Conservation (phyloP, 495 filamentous ascomycete genomes). For the Lasiosphaeris hirsuta region DNA sequence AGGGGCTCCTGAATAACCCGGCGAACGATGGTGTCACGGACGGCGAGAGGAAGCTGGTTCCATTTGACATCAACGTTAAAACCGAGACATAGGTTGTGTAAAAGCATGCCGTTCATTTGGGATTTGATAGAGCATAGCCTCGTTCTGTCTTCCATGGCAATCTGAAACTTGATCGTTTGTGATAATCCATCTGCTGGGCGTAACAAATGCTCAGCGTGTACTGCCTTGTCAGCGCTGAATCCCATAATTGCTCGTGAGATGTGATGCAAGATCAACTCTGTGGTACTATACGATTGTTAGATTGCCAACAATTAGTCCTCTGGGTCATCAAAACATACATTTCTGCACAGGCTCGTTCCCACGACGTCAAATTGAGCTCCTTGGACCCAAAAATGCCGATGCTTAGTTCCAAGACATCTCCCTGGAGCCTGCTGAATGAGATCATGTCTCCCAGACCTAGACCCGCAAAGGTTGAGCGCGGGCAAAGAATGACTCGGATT, state of each 20-base stretch:
- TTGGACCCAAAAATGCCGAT: slow-evolving; percentile 8
- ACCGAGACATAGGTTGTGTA: slow-evolving; percentile 21
- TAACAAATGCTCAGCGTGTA: slow-evolving; percentile 15
- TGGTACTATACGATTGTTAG: not conserved
- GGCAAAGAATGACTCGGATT: slow-evolving; percentile 8
- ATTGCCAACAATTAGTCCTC: not conserved
- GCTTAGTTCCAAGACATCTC: slow-evolving; percentile 4
- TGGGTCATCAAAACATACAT: not conserved
- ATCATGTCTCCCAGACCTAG: slow-evolving; percentile 7
- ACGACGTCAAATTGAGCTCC: not conserved
- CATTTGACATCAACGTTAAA: slow-evolving; percentile 20
- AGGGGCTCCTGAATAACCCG: slow-evolving; percentile 10
- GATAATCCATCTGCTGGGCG: slow-evolving; percentile 3
- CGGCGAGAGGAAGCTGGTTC: slow-evolving; percentile 7
- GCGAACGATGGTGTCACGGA: slow-evolving; percentile 14
- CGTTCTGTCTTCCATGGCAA: slow-evolving; percentile 6
- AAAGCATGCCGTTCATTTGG: slow-evolving; percentile 5
- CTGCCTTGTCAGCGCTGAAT: slow-evolving; percentile 6
- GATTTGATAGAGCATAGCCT: slow-evolving; percentile 5
- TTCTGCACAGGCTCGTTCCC: slow-evolving; percentile 3
- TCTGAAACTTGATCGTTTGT: slow-evolving; percentile 15
- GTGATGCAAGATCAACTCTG: slow-evolving; percentile 20
- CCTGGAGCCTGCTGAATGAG: slow-evolving; percentile 11
- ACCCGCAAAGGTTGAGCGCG: slow-evolving; percentile 8
- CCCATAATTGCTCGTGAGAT: slow-evolving; percentile 9